Evolutionary conservation across 352 stramenopile species (phyloP), one percentile per base, ranked within the genome.

Genomic region (Pythium folliculosum): DNA sequence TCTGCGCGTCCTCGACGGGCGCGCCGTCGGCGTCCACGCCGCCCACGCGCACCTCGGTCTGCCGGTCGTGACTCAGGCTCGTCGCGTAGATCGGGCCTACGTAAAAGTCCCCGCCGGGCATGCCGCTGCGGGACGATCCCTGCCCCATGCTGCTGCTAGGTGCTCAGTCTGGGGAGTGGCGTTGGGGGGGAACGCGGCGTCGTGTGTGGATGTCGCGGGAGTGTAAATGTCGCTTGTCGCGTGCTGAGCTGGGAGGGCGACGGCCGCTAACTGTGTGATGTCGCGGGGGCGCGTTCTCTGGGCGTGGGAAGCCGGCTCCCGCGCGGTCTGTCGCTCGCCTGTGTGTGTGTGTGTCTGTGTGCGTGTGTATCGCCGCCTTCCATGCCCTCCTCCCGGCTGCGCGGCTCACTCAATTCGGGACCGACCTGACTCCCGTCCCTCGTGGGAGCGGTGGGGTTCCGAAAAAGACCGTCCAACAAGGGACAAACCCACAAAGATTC

Each of bases 71-170:
- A 60, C 87, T 95, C 48, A 95, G 72, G 47, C 82, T 92, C 40
- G 85, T 93, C 12, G 85, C 86, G 83, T 94, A 92, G 63, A 91
- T 90, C 10, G 84, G 86, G 8, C 84, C 83, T 17, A 90, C 81
- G 68, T 94, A 94, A 55, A 92, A 95, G 67, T 94, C 86, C 16
- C 80, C 85, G 54, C 82, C 77, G 54, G 80, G 80, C 49, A 90
- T 75, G 47, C 80, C 77, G 53, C 79, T 91, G 49, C 76, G 78
- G 32, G 84, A 90, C 56, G 66, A 73, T 53, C 72, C 72, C 73
- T 92, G 84, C 16, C 84, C 84, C 84, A 92, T 92, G 37, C 22
- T 63, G 49, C 40, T 61, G 30, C 21, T 19, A 32, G 50, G 30
- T 50, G 38, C 44, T 43, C 49, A 19, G 21, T 43, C 37, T 17